Conservation (phyloP, 768 basidiomycete genomes). For the Auricularia cornea region DNA sequence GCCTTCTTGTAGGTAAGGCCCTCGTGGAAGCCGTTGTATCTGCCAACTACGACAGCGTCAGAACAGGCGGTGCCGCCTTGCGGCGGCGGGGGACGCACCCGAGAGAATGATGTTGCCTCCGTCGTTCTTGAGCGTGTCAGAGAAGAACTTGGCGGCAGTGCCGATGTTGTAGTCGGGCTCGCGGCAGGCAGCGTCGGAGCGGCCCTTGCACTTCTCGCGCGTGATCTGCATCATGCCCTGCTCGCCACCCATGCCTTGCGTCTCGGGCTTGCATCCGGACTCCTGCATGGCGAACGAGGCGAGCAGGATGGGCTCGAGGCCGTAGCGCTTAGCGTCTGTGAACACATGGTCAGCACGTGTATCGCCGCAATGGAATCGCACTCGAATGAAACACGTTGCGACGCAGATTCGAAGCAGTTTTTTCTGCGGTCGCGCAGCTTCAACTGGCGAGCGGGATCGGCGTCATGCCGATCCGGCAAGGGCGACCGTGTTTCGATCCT, state of each 20-base stretch:
- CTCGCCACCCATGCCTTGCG: conserved; percentile 69
- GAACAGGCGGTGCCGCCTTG: background rate
- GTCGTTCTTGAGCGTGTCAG: conserved; percentile 37
- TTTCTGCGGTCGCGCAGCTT: no score
- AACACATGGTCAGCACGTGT: background rate
- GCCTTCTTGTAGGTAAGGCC: background rate
- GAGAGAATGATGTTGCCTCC: conserved; percentile 36
- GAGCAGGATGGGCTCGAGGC: conserved; percentile 63
- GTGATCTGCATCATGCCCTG: conserved; percentile 81
- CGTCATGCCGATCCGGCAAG: no score
- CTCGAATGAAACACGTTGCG: no score
- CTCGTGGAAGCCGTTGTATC: background rate
- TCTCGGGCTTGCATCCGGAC: conserved; percentile 57
- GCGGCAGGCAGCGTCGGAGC: conserved; percentile 35
- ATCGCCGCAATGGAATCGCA: no score
- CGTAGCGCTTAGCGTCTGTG: conserved; percentile 33
- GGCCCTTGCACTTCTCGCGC: conserved; percentile 61
- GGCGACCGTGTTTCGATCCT: no score
- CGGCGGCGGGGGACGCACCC: background rate
- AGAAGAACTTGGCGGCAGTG: conserved; percentile 56
- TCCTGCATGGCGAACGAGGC: conserved; percentile 91
- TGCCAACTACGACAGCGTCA: background rate
- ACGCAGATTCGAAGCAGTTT: no score
- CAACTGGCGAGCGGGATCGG: no score
- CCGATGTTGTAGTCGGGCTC: conserved; percentile 57